Conservation (phyloP, 176 grass and related monocot species). For the Elaeis guineensis region DNA sequence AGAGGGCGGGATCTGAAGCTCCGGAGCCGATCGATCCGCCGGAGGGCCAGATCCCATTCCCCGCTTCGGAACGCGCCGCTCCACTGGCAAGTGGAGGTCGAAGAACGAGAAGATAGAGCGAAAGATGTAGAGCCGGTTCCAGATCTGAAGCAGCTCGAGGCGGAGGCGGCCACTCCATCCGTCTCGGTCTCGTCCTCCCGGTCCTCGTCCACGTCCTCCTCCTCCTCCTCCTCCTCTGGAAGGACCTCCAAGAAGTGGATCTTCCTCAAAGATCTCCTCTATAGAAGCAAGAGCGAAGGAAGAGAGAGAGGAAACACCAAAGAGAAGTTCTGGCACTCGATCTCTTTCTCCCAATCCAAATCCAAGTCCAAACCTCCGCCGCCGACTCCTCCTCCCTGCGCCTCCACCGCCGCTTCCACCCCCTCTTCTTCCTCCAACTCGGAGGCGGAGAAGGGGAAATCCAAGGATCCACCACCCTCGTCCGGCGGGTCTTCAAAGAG, state of each 20-base stretch:
- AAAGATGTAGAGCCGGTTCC: background rate
- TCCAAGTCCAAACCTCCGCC: conserved; percentile 33
- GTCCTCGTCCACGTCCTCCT: conserved; percentile 6
- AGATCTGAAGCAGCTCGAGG: conserved; percentile 16
- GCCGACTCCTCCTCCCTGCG: background rate
- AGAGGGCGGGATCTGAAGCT: conserved; percentile 19
- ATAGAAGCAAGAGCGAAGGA: conserved; percentile 59
- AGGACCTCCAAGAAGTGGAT: conserved; percentile 12
- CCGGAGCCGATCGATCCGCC: conserved; percentile 15
- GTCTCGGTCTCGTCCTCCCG: conserved; percentile 10
- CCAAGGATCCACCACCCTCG: background rate
- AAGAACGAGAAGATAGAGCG: background rate
- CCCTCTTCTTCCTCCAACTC: background rate
- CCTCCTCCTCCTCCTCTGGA: conserved; percentile 15
- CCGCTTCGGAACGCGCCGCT: conserved; percentile 13
- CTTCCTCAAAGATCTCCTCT: conserved; percentile 20
- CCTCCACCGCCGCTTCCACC: no score
- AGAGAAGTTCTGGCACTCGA: conserved; percentile 56
- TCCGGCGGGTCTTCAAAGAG: background rate
- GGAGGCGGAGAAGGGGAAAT: conserved; percentile 12
- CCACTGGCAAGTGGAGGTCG: conserved; percentile 1
- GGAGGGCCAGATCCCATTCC: conserved; percentile 18
- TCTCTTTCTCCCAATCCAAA: conserved; percentile 43
- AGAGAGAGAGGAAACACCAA: conserved; percentile 18
- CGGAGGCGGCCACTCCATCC: conserved; percentile 2